phyloP scores from a whole-genome alignment of 1,284 basidiomycete genomes.

The Amanita bisporigera region DNA sequence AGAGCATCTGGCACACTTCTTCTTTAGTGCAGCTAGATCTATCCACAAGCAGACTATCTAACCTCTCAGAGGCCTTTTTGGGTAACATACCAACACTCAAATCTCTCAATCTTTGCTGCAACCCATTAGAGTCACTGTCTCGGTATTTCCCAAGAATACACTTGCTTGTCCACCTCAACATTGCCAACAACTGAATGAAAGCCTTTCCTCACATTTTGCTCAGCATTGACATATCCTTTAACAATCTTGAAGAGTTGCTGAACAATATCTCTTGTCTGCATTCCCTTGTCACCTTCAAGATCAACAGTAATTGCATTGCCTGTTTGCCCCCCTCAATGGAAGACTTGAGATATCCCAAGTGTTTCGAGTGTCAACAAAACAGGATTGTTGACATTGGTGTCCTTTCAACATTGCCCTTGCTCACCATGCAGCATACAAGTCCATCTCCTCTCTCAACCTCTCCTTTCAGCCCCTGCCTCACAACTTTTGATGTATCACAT shows the following conservation, averaged over 20 bases:
- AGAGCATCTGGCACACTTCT: constrained; percentile 79
- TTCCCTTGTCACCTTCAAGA: constrained; percentile 77
- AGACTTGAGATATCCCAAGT: constrained; percentile 65
- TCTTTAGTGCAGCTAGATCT: constrained; percentile 88
- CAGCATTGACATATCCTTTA: constrained; percentile 94
- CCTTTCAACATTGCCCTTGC: constrained; percentile 71
- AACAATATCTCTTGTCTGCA: constrained; percentile 77
- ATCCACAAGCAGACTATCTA: constrained; percentile 91
- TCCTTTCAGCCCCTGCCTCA: constrained; percentile 69
- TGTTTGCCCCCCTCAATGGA: constrained; percentile 75
- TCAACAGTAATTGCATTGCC: constrained; percentile 88
- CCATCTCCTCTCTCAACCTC: constrained; percentile 79
- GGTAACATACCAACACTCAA: constrained; percentile 79
- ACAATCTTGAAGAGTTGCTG: constrained; percentile 85
- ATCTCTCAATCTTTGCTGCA: constrained; percentile 88
- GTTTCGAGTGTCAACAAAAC: constrained; percentile 87
- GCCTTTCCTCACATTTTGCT: constrained; percentile 81
- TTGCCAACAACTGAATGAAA: constrained; percentile 97
- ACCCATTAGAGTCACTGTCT: constrained; percentile 88
- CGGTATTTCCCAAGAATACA: constrained; percentile 82
- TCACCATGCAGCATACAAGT: constrained; percentile 85
- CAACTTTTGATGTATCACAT: constrained; percentile 69
- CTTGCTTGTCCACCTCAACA: constrained; percentile 82
- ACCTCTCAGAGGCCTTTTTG: constrained; percentile 87
- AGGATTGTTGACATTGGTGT: constrained; percentile 76